Conservation (phyloP, 257 asterid genomes). For the Salvia splendens region DNA sequence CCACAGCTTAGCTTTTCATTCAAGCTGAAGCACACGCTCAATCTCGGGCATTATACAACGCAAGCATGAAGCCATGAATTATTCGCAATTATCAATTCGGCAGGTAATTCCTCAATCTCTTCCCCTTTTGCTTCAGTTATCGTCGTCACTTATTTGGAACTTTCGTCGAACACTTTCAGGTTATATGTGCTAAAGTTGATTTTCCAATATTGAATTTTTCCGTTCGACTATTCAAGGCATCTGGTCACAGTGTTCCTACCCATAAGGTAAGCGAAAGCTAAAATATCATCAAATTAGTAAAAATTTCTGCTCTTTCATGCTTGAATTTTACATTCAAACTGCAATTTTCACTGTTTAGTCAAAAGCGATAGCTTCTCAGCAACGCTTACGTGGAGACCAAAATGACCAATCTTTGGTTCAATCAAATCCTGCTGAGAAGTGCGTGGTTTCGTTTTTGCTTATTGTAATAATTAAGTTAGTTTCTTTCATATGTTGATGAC, state of each 20-base stretch:
- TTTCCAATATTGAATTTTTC: slow-evolving; percentile 27
- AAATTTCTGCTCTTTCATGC: neutral
- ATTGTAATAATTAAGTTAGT: neutral
- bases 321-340: slow-evolving; percentile 11
- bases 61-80: slow-evolving; percentile 18
- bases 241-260: slow-evolving; percentile 17
- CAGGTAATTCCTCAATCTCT: slow-evolving; percentile 14
- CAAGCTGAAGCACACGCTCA: neutral
- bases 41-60: neutral
- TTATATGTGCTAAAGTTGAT: slow-evolving; percentile 28
- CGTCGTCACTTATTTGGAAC: slow-evolving; percentile 19
- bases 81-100: slow-evolving; percentile 5
- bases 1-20: too few species aligned
- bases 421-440: slow-evolving; percentile 43
- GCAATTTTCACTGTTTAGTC: slow-evolving; percentile 28
- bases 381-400: slow-evolving; percentile 26
- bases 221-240: slow-evolving; percentile 28
- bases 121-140: neutral
- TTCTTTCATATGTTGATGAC: neutral
- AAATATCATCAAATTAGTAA: neutral
- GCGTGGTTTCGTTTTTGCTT: slow-evolving; percentile 31
- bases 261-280: slow-evolving; percentile 41
- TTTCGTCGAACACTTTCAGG: slow-evolving; percentile 27
- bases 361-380: slow-evolving; percentile 31
- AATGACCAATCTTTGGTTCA: slow-evolving; percentile 24